phyloP scores from a whole-genome alignment of 768 basidiomycete species.

The Holtermanniella nyarrowii region DNA sequence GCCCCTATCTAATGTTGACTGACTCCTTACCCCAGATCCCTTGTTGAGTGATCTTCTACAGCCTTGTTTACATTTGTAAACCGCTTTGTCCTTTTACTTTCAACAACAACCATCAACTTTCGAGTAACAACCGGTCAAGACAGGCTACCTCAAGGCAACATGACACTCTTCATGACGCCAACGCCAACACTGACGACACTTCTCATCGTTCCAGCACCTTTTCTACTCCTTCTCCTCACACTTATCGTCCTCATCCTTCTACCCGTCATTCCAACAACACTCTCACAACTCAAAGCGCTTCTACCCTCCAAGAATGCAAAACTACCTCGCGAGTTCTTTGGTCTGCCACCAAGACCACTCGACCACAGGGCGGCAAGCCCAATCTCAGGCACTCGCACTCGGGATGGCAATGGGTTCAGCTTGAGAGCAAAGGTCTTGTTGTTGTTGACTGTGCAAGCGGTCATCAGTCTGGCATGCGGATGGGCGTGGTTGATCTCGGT shows the following conservation, averaged over 20 bases:
- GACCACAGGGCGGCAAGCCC: background rate
- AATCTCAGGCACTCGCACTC: background rate
- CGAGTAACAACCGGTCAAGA: background rate
- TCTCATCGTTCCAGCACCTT: background rate
- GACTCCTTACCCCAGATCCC: background rate
- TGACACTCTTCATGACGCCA: background rate
- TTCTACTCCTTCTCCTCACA: background rate
- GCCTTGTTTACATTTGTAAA: background rate
- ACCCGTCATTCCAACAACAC: slow-evolving; percentile 15
- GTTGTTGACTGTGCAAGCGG: slow-evolving; percentile 5
- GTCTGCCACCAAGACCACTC: slow-evolving; percentile 17
- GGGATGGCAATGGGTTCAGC: slow-evolving; percentile 3
- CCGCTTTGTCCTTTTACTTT: background rate
- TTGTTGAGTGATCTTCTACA: background rate
- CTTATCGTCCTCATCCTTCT: background rate
- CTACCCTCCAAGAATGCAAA: slow-evolving; percentile 7
- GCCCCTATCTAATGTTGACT: slow-evolving; percentile 10
- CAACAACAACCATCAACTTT: background rate
- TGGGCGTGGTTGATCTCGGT: slow-evolving; percentile 3
- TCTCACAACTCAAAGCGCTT: background rate
- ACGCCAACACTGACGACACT: background rate
- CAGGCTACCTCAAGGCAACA: no score
- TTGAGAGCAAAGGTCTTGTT: slow-evolving; percentile 13
- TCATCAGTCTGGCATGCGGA: slow-evolving; percentile 6
- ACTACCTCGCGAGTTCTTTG: slow-evolving; percentile 34